A percentile compares a stretch with the other conserved stretches of the same genome.
Conservation (phyloP, 192 early-diverging fungal species). For the Mortierella hygrophila region DNA sequence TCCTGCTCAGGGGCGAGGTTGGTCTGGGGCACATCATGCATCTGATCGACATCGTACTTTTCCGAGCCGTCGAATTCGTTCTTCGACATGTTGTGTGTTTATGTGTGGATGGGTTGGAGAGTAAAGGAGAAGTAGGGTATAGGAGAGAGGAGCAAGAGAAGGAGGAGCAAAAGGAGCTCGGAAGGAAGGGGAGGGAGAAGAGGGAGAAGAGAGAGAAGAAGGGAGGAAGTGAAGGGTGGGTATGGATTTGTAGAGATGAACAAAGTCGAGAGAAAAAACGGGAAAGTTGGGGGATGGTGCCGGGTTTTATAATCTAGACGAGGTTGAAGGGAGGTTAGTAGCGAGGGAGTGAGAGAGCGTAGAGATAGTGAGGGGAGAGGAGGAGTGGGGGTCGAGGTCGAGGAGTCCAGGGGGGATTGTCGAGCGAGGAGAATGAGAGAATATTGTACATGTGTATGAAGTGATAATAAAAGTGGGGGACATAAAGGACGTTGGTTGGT, state of each 20-base stretch:
- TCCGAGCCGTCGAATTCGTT: constrained; percentile 8
- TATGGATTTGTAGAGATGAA: constrained; percentile 36
- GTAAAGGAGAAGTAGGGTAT: neutral
- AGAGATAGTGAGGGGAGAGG: no score
- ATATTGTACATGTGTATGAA: no score
- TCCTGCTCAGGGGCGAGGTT: constrained; percentile 34
- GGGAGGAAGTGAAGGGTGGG: neutral
- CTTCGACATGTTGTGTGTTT: constrained; percentile 21
- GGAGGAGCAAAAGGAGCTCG: neutral
- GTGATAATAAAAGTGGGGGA: neutral
- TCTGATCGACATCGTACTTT: constrained; percentile 32
- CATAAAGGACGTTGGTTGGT: neutral
- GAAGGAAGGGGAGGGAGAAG: neutral
- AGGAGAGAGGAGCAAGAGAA: neutral
- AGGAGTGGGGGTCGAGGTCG: no score
- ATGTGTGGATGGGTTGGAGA: neutral
- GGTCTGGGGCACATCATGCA: constrained; percentile 23
- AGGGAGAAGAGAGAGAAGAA: neutral
- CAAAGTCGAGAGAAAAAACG: constrained; percentile 31
- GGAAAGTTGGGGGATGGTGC: neutral
- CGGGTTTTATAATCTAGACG: neutral
- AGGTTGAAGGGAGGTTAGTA: neutral
- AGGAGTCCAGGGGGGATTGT: neutral
- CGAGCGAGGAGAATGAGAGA: neutral
- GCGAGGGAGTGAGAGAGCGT: neutral